These are phyloP conservation scores for Erythrobasidium yunnanense DNA, from an alignment of 768 basidiomycete genomes.

Conservation along the genomic window DNA sequence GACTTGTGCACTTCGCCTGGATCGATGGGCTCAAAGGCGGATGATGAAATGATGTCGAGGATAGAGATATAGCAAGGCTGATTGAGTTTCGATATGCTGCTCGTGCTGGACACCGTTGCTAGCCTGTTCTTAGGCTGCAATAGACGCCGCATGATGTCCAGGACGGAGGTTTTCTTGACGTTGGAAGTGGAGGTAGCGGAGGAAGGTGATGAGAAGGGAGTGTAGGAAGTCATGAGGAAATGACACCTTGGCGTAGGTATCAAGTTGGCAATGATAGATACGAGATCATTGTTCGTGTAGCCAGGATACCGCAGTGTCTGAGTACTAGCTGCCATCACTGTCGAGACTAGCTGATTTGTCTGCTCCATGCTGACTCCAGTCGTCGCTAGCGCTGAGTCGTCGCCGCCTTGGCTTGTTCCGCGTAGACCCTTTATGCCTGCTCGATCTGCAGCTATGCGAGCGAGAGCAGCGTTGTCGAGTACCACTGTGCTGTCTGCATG, in stretches of 20 bases:
- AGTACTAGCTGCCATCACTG: constrained; percentile 94
- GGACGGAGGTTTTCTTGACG: constrained; percentile 86
- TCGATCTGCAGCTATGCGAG: constrained; percentile 84
- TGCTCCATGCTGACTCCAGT: constrained; percentile 37
- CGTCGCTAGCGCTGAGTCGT: neutral
- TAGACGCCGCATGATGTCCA: constrained; percentile 95
- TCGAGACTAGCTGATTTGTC: constrained; percentile 52
- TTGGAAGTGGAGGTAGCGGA: constrained; percentile 54
- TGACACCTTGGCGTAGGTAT: constrained; percentile 96
- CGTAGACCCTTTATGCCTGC: constrained; percentile 56
- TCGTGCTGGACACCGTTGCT: constrained; percentile 81
- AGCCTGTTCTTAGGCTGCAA: constrained; percentile 97
- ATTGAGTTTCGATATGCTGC: constrained; percentile 37
- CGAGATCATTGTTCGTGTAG: constrained; percentile 99
- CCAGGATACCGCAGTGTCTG: constrained; percentile 93
- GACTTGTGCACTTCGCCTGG: constrained; percentile 99
- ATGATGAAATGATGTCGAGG: constrained; percentile 68
- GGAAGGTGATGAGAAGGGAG: constrained; percentile 64
- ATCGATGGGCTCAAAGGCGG: constrained; percentile 76
- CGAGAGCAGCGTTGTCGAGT: constrained; percentile 85
- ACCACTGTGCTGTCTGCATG: constrained; percentile 97
- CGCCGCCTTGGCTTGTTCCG: constrained; percentile 64
- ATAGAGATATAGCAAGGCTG: constrained; percentile 81
- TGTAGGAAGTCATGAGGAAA: constrained; percentile 97
- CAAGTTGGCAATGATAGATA: constrained; percentile 88